Evolutionary conservation across 352 stramenopile species (phyloP).

Genomic region (Globisporangium iwayamae): DNA sequence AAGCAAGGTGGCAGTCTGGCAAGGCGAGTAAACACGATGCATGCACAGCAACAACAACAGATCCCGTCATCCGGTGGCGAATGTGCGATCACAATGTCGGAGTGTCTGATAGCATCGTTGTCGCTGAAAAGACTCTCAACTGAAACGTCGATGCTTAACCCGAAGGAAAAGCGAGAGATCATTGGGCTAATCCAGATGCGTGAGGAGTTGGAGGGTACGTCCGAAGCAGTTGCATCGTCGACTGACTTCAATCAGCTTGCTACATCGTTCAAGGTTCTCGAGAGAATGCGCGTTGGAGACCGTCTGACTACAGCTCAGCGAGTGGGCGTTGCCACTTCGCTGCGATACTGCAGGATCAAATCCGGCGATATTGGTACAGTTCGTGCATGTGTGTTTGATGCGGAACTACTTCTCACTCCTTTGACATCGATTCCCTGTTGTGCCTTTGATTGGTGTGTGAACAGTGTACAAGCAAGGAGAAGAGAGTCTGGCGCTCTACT

Average conservation of each 20-base stretch:
- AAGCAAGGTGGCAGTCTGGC: neutral
- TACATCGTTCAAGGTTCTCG: constrained; percentile 26
- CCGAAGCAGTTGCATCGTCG: neutral
- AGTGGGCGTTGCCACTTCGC: constrained; percentile 18
- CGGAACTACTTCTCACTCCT: neutral
- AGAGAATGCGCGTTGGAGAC: constrained; percentile 23
- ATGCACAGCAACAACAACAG: neutral
- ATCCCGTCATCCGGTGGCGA: neutral
- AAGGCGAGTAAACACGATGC: neutral
- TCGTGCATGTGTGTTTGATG: neutral
- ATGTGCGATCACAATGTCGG: constrained; percentile 32
- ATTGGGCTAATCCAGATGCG: constrained; percentile 24
- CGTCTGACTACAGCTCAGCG: constrained; percentile 21
- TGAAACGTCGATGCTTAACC: neutral
- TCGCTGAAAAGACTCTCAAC: neutral
- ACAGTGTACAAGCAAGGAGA: constrained; percentile 35
- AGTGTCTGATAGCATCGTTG: constrained; percentile 34
- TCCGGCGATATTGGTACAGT: constrained; percentile 20
- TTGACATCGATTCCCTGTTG: neutral
- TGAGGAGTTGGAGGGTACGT: constrained; percentile 10
- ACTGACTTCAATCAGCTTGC: constrained; percentile 17
- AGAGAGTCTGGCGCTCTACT: constrained; percentile 24
- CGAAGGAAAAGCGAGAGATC: constrained; percentile 21
- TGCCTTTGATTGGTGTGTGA: neutral
- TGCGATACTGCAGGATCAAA: constrained; percentile 23